Evolutionary conservation across 345 rosid species (phyloP), one percentile per base, ranked within the genome.

Genomic region (Salix koriyanagi): DNA sequence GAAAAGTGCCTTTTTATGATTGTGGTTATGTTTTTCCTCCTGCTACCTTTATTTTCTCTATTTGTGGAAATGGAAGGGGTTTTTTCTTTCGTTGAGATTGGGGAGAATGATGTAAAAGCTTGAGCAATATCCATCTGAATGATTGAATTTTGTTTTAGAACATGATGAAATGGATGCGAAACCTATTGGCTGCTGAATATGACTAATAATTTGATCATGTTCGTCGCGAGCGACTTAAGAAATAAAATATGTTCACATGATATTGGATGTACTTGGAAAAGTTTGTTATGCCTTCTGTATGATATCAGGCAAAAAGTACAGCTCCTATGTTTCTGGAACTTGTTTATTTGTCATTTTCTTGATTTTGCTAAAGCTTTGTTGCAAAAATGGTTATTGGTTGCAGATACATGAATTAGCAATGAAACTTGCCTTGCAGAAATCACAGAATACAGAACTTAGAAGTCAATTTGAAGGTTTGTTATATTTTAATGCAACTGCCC

Each of bases 381-480:
- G 21, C 75, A 50, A 67, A 44, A 73, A 25, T 60, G 6, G 80
- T 70, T 80, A 68, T 85, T 73, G 54, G 67, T 67, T 82, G 83
- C 91, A 96, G 97, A 88, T 92, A 66, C 99, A 96, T 79, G 97
- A 94, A 81, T 80, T 94, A 68, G 83, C 85, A 28, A 84, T 94
- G 90, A 96, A 94, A 83, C 97, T 96, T 72, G 85, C 97, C 68
- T 81, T 88, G 81, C 99, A 92, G 74, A 96, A 91, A 87, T 90
- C 95, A 58, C 94, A 89, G 82, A 94, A 90, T 82, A 79, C 90
- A 4, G 97, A 91, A 82, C 90, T 96, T 66, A 89, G 97, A 84
- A 87, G 83, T 83, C 98, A 96, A 61, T 93, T 93, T 80, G 97
- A 91, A 90, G 98, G 99, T 92, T 76, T 54, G 86, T 67, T 56